phyloP scores from a whole-genome alignment of 2,329 filamentous ascomycete species.

The Dothideomycetes sp. region DNA sequence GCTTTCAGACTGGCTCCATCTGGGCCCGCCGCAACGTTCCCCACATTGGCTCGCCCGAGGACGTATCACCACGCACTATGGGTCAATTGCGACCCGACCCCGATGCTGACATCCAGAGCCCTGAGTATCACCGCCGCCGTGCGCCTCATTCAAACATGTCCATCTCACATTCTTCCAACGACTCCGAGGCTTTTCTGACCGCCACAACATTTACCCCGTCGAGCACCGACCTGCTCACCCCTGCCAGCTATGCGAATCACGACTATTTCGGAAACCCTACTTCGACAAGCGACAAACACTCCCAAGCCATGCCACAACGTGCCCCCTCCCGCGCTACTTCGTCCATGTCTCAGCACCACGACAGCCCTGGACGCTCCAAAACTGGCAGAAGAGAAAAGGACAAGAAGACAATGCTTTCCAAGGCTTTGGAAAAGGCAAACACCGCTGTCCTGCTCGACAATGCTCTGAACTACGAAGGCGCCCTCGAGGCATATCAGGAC shows the following conservation, averaged over 20 bases:
- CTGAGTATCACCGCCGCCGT: conserved; percentile 8
- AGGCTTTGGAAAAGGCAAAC: conserved; percentile 88
- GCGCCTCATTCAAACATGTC: conserved; percentile 6
- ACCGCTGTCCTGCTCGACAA: conserved; percentile 93
- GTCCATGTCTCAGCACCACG: conserved; percentile 14
- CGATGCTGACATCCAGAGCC: conserved; percentile 3
- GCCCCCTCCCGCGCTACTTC: conserved; percentile 16
- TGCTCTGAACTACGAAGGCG: conserved; percentile 86
- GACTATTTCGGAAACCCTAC: conserved; percentile 25
- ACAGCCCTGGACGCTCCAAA: conserved; percentile 8
- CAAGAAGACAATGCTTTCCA: conserved; percentile 93
- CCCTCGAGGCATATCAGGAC: conserved; percentile 81
- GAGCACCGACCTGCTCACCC: conserved; percentile 23
- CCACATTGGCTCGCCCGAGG: conserved; percentile 7
- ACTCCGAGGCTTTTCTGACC: conserved; percentile 1
- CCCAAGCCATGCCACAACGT: conserved; percentile 19
- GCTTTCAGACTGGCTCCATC: conserved; percentile 4
- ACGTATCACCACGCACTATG: conserved; percentile 5
- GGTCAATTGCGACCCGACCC: neutral
- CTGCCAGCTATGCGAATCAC: conserved; percentile 20
- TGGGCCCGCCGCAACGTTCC: conserved; percentile 10
- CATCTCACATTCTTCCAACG: conserved; percentile 2
- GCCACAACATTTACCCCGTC: conserved; percentile 16
- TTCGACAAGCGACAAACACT: conserved; percentile 18
- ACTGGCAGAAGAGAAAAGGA: conserved; percentile 33